Evolutionary conservation across 2,329 filamentous ascomycete species (phyloP).

Genomic region (Aspergillus bombycis): DNA sequence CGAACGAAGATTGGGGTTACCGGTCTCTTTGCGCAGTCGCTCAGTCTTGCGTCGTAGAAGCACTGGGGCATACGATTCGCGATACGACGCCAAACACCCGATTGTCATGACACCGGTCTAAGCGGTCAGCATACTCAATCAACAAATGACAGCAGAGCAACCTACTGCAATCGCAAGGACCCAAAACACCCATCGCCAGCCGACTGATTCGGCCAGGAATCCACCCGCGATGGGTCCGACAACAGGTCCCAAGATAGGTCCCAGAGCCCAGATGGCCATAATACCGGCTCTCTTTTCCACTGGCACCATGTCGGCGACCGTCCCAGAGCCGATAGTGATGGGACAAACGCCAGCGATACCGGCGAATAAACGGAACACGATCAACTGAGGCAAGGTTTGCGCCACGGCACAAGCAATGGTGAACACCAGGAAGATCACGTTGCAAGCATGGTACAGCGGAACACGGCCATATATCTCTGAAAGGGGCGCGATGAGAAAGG

Average conservation of each 20-base stretch:
- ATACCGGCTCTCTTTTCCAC: constrained; percentile 61
- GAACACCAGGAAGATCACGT: constrained; percentile 64
- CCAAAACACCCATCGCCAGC: constrained; percentile 48
- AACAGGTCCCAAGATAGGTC: constrained; percentile 47
- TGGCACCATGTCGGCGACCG: constrained; percentile 66
- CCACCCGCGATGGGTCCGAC: constrained; percentile 41
- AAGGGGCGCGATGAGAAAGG: constrained; percentile 60
- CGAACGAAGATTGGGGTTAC: constrained; percentile 25
- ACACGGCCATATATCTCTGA: constrained; percentile 68
- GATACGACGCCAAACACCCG: constrained; percentile 29
- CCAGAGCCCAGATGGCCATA: constrained; percentile 56
- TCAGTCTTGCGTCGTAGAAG: constrained; percentile 33
- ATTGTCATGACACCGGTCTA: constrained; percentile 26
- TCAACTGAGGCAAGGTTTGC: constrained; percentile 56
- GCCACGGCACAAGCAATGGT: constrained; percentile 67
- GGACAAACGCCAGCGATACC: constrained; percentile 66
- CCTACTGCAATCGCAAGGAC: constrained; percentile 40
- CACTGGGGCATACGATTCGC: constrained; percentile 36
- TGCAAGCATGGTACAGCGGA: constrained; percentile 59
- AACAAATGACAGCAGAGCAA: neutral
- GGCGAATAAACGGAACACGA: constrained; percentile 64
- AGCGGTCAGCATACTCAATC: neutral
- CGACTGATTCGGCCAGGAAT: constrained; percentile 35
- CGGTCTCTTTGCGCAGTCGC: constrained; percentile 31
- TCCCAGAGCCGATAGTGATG: constrained; percentile 67